Percentiles rank a stretch among this genome's conserved stretches.
These are phyloP conservation scores for Lanmaoa rubissima DNA, from an alignment of 768 basidiomycete genomes.

Conservation along the genomic window DNA sequence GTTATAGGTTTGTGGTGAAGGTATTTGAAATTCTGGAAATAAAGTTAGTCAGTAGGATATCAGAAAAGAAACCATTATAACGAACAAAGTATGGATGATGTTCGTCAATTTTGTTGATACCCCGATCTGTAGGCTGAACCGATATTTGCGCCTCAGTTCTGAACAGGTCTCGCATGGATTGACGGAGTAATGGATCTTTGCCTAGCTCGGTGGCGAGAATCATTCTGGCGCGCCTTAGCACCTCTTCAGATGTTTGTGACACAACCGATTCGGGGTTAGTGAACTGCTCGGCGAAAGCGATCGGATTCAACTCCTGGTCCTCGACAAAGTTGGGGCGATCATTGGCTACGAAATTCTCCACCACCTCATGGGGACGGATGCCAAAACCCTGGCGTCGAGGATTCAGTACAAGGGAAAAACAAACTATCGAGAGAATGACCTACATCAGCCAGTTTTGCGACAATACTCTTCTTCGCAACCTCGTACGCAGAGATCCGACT, in stretches of 20 bases:
- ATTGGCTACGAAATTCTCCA: conserved; percentile 72
- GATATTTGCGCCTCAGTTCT: conserved; percentile 72
- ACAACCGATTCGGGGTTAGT: conserved; percentile 63
- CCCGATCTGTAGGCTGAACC: conserved; percentile 85
- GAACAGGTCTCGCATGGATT: conserved; percentile 73
- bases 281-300: conserved; percentile 84
- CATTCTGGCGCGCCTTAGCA: conserved; percentile 73
- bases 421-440: conserved; percentile 17
- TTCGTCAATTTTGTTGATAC: conserved; percentile 72
- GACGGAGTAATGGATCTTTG: conserved; percentile 86
- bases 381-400: conserved; percentile 69
- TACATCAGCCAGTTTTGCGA: conserved; percentile 80
- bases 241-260: conserved; percentile 59
- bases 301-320: conserved; percentile 79
- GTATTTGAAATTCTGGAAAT: conserved; percentile 88
- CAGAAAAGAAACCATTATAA: conserved; percentile 8
- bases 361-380: conserved; percentile 75
- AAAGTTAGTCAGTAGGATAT: conserved; percentile 3
- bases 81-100: conserved; percentile 70
- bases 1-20: conserved; percentile 72
- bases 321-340: conserved; percentile 67
- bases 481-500: conserved; percentile 85
- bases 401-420: background rate
- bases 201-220: conserved; percentile 88
- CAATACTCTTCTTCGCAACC: conserved; percentile 73